Evolutionary conservation across 2,329 filamentous ascomycete species (phyloP), one percentile per base, ranked within the genome.

Genomic region (Didymella arachidicola): DNA sequence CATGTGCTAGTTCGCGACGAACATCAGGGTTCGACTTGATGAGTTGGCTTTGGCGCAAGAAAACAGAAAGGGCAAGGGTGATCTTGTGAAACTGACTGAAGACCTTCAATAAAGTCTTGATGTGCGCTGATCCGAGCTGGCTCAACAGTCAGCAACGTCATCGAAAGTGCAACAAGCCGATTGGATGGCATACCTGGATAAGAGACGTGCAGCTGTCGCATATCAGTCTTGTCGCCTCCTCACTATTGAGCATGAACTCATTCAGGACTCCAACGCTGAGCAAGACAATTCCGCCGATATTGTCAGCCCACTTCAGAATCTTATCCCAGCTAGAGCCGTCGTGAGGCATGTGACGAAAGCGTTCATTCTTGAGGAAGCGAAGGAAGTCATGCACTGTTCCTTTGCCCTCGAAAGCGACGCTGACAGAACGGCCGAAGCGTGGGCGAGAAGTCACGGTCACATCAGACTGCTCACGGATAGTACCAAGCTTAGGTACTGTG

Each of bases 131-230:
- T 22, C 66, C 66, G 29, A 68, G 45, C 66, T 68, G 22, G 8
- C 4, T 14, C 4, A 5, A n/a, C 14, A 7, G 12, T 43, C 41
- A 43, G 41, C 25, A 22, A 51, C 22, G 47, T 39, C 11, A 38
- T 27, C n/a, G 12, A 46, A 10, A 8, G 10, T 18, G 27, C 25
- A 14, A 7, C 7, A 19, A 27, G 46, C 6, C 32, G 7, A 2
- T 18, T 11, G 19, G 10, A 10, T 10, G 3, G 55, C 62, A 26
- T 47, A 80, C 80, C 73, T 80, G 77, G n/a, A 83, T 64, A 12
- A 82, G 68, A 18, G 77, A 64, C 4, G 76, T 71, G 53, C 72
- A 78, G 26, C 77, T 74, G 32, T 78, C 78, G 74, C 79, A 81
- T 26, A 81, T 78, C 19, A 81, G 68, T 18, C 72, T 69, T 4